Conservation (phyloP, 257 asterid genomes). For the Solanum piurae region DNA sequence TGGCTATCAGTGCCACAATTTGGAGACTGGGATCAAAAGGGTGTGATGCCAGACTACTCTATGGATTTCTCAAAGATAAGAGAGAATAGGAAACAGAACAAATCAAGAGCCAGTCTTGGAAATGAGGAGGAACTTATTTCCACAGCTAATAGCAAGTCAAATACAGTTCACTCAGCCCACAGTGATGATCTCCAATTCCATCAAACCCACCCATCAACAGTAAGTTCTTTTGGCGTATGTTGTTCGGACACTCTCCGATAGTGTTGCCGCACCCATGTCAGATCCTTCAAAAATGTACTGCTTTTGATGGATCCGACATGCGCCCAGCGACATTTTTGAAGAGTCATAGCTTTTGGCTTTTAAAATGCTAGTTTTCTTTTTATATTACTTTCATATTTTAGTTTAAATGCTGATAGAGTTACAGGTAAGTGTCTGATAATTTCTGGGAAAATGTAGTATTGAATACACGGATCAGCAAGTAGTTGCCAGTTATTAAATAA, state of each 20-base stretch:
- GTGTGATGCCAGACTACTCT: conserved; percentile 67
- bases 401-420: neutral
- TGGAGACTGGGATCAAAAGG: conserved; percentile 95
- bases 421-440: conserved; percentile 15
- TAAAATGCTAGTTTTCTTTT: neutral
- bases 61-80: conserved; percentile 81
- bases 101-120: conserved; percentile 86
- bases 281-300: neutral
- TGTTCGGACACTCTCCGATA: neutral
- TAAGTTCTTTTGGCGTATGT: conserved; percentile 18
- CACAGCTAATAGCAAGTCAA: conserved; percentile 28
- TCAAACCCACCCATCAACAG: conserved; percentile 47
- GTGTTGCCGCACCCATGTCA: neutral
- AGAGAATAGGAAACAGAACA: conserved; percentile 86
- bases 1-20: conserved; percentile 93
- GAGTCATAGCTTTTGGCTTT: neutral
- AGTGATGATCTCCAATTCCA: conserved; percentile 26
- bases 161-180: conserved; percentile 14
- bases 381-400: neutral
- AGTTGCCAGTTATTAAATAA: conserved; percentile 5
- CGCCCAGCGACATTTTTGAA: neutral
- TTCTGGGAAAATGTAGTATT: neutral
- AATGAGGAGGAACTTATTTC: conserved; percentile 74
- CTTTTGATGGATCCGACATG: neutral
- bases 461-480: conserved; percentile 1